A percentile compares a stretch with the other conserved stretches of the same genome.
These are phyloP conservation scores for Zangia roseola DNA, from an alignment of 768 basidiomycete genomes.

Conservation along the genomic window DNA sequence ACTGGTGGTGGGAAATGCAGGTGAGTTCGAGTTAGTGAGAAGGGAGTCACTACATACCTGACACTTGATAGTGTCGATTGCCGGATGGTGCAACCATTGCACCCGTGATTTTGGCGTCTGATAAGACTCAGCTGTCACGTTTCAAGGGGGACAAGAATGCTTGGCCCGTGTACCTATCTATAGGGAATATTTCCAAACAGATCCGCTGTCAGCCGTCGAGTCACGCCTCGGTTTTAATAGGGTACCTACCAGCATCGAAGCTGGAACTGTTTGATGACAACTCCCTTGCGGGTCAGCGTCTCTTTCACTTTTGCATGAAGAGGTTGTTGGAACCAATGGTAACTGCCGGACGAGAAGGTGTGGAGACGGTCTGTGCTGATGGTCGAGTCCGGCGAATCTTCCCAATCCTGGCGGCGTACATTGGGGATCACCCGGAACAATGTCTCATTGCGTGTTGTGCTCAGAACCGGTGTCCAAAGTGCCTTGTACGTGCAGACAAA, in stretches of 20 bases:
- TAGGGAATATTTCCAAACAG: background rate
- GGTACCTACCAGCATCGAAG: background rate
- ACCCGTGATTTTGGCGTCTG: background rate
- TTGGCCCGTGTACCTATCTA: constrained; percentile 5
- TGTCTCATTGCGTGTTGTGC: background rate
- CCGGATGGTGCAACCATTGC: background rate
- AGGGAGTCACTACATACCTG: no score
- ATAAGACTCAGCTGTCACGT: background rate
- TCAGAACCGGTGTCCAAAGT: constrained; percentile 1
- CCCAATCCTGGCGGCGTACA: background rate
- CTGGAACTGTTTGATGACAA: background rate
- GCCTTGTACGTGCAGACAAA: background rate
- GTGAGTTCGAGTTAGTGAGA: background rate
- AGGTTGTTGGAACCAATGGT: background rate
- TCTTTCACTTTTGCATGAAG: constrained; percentile 8
- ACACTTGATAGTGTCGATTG: background rate
- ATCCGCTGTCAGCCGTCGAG: background rate
- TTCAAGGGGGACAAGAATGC: constrained; percentile 1
- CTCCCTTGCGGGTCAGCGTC: background rate
- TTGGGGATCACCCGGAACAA: background rate
- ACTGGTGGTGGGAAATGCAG: constrained; percentile 12
- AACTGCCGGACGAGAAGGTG: background rate
- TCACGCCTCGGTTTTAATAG: background rate
- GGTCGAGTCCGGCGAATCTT: background rate
- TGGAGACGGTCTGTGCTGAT: constrained; percentile 4